These are phyloP conservation scores for Elsinoe australis DNA, from an alignment of 2,329 filamentous ascomycete species.

Conservation along the genomic window DNA sequence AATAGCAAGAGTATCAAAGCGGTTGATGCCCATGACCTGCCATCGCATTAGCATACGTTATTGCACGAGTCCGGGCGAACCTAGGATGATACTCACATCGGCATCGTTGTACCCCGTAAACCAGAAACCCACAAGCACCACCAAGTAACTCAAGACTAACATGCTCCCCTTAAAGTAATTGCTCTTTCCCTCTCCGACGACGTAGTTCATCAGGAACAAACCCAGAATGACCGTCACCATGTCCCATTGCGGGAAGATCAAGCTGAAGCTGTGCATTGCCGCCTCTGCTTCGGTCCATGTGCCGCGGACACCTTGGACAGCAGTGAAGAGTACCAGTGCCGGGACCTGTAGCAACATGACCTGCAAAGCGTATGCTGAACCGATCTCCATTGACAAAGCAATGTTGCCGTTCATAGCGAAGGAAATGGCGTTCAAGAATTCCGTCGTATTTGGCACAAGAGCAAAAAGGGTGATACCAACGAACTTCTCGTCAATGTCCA, in stretches of 20 bases:
- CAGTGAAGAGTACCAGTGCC: slow-evolving; percentile 84
- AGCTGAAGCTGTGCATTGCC: slow-evolving; percentile 60
- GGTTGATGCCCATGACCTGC: slow-evolving; percentile 38
- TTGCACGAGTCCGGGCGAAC: too few relatives aligned
- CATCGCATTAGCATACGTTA: slow-evolving; percentile 22
- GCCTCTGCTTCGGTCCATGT: slow-evolving; percentile 48
- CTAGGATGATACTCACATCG: slow-evolving; percentile 36
- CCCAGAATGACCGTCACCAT: slow-evolving; percentile 96
- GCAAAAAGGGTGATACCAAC: slow-evolving; percentile 94
- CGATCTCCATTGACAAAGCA: slow-evolving; percentile 97
- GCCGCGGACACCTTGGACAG: slow-evolving; percentile 50
- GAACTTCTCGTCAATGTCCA: slow-evolving; percentile 94
- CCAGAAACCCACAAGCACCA: slow-evolving; percentile 87
- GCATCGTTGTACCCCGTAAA: slow-evolving; percentile 61
- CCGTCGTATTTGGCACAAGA: slow-evolving; percentile 93
- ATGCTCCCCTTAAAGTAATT: slow-evolving; percentile 99
- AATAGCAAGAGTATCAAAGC: slow-evolving; percentile 40
- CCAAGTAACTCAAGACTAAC: slow-evolving; percentile 82
- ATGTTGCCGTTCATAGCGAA: slow-evolving; percentile 99
- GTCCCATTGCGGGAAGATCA: slow-evolving; percentile 98
- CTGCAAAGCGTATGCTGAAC: slow-evolving; percentile 91
- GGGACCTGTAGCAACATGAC: slow-evolving; percentile 93
- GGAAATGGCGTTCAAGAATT: slow-evolving; percentile 97
- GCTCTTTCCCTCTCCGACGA: slow-evolving; percentile 97
- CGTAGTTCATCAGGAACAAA: slow-evolving; percentile 92